A percentile compares a stretch with the other conserved stretches of the same genome.
phyloP scores from a whole-genome alignment of 2,329 filamentous ascomycete genomes.

The Trichoderma sp. region DNA sequence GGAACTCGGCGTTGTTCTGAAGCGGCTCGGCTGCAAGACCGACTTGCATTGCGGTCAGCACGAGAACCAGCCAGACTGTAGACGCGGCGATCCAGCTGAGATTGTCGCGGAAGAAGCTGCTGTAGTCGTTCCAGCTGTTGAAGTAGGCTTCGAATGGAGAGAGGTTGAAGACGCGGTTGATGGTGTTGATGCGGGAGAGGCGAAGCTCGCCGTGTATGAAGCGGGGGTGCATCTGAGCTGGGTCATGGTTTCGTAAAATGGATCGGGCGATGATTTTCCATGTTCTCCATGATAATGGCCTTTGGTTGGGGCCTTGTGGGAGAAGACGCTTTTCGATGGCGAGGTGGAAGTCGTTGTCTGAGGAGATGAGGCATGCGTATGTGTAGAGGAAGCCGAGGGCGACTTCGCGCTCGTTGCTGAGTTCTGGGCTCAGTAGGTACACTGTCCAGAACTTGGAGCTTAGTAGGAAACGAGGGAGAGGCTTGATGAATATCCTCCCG shows the following conservation, averaged over 20 bases:
- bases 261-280: neutral
- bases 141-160: neutral
- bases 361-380: conserved; percentile 1
- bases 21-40: neutral
- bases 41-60: neutral
- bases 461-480: neutral
- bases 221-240: neutral
- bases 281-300: neutral
- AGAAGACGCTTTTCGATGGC: neutral
- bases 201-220: neutral
- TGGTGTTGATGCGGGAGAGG: neutral
- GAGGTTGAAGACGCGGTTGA: neutral
- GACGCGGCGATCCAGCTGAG: neutral
- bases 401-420: neutral
- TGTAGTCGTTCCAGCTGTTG: neutral
- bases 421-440: neutral
- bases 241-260: neutral
- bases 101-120: neutral
- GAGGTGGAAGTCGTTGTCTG: neutral
- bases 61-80: neutral
- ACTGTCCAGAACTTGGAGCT: neutral
- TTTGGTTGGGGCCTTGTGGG: neutral
- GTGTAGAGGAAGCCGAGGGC: conserved; percentile 5
- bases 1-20: neutral
- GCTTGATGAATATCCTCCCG: neutral